phyloP scores from a whole-genome alignment of 2,329 filamentous ascomycete species.

The Chalaropsis thielavioides region DNA sequence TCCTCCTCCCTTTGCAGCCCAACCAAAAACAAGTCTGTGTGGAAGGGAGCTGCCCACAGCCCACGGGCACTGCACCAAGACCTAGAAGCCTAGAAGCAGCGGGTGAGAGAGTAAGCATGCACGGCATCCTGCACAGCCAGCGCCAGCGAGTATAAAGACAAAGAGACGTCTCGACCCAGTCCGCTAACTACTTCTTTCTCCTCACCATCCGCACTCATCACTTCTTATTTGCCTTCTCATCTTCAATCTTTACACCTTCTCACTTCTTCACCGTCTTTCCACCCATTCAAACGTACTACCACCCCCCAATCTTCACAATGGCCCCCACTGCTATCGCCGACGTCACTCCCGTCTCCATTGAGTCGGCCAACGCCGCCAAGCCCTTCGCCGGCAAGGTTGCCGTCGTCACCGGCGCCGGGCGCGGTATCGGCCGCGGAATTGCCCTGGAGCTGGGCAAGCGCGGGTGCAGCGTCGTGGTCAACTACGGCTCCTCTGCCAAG shows the following conservation, averaged over 20 bases:
- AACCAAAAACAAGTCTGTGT: background rate
- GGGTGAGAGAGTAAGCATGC: background rate
- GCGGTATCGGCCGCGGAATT: constrained; percentile 52
- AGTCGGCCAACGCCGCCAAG: constrained; percentile 22
- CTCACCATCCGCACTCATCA: background rate
- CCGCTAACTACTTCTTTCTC: background rate
- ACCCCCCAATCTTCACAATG: constrained; percentile 16
- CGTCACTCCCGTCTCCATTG: constrained; percentile 17
- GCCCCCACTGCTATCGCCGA: constrained; percentile 16
- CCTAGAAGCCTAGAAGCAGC: too few species aligned
- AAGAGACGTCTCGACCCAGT: background rate
- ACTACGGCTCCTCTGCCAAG: constrained; percentile 44
- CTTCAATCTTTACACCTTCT: background rate
- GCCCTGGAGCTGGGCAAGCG: constrained; percentile 52
- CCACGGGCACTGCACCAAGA: background rate
- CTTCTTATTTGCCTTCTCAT: background rate
- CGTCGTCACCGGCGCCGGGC: constrained; percentile 49
- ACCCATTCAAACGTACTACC: background rate
- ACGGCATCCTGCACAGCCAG: background rate
- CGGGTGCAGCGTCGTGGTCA: constrained; percentile 50
- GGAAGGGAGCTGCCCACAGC: background rate
- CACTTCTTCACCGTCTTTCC: background rate
- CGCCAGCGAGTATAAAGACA: background rate
- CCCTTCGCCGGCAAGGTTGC: constrained; percentile 39
- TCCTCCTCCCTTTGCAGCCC: background rate